Conservation (phyloP, 2,329 filamentous ascomycete species). For the Botrytis elliptica region DNA sequence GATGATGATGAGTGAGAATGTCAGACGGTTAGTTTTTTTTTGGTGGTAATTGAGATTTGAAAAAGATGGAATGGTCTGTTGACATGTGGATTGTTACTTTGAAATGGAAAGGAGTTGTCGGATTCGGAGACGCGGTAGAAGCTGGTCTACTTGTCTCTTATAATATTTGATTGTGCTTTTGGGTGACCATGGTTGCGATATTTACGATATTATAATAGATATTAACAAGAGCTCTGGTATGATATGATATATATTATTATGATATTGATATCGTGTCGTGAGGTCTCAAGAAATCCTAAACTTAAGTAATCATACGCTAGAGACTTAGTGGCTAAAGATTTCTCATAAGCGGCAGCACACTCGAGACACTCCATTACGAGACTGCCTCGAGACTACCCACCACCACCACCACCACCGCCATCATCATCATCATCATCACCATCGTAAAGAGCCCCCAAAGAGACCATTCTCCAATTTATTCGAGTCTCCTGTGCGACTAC, state of each 20-base stretch:
- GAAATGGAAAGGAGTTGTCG: not conserved
- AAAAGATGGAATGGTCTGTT: not conserved
- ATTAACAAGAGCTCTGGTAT: not conserved
- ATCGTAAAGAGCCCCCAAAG: not conserved
- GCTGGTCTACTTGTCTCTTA: not conserved
- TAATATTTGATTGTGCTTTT: not conserved
- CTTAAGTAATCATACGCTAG: not conserved
- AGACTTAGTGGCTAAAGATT: not conserved
- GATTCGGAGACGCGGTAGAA: not conserved
- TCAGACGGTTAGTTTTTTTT: constrained; percentile 17
- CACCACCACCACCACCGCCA: not conserved
- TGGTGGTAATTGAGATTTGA: not conserved
- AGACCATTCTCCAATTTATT: not conserved
- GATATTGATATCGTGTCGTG: not conserved
- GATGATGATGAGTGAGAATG: constrained; percentile 16
- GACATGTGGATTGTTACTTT: not conserved
- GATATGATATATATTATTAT: not conserved
- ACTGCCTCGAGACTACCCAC: not conserved
- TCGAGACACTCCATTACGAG: not conserved
- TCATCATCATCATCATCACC: not conserved
- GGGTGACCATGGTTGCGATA: not conserved
- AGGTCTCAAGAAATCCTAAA: not conserved
- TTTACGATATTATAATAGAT: not conserved
- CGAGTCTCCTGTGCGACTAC: not conserved
- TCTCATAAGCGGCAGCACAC: no score